phyloP scores from a whole-genome alignment of 1,284 basidiomycete species.

The Exobasidium cylindrosporum region DNA sequence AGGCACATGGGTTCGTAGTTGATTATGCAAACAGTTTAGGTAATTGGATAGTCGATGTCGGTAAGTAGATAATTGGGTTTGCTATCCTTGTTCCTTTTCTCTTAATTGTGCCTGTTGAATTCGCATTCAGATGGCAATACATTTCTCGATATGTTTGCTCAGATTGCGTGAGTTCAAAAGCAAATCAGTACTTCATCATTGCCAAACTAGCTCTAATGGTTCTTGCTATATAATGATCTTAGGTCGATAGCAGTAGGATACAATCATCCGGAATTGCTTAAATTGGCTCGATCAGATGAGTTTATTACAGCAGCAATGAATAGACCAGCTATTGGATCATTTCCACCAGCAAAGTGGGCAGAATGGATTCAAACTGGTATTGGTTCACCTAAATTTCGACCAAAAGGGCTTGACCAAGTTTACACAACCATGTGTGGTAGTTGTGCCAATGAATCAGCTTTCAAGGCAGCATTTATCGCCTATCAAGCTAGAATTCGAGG shows the following conservation, averaged over 20 bases:
- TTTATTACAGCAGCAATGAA: slow-evolving; percentile 58
- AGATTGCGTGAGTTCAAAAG: slow-evolving; percentile 54
- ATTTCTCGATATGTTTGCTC: slow-evolving; percentile 62
- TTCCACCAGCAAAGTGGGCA: slow-evolving; percentile 59
- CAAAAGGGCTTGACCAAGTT: slow-evolving; percentile 59
- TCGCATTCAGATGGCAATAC: slow-evolving; percentile 58
- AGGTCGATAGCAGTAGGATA: slow-evolving; percentile 55
- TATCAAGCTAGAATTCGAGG: slow-evolving; percentile 57
- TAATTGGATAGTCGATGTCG: slow-evolving; percentile 60
- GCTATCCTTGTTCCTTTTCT: no score
- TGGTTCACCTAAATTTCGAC: slow-evolving; percentile 56
- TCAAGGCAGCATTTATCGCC: slow-evolving; percentile 62
- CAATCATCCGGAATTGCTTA: slow-evolving; percentile 59
- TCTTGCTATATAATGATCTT: neutral
- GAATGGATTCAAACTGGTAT: slow-evolving; percentile 58
- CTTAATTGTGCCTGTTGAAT: no score
- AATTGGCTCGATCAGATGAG: slow-evolving; percentile 53
- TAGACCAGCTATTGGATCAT: slow-evolving; percentile 61
- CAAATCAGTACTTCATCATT: neutral
- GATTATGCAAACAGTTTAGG: slow-evolving; percentile 55
- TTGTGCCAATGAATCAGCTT: slow-evolving; percentile 58
- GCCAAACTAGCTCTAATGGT: neutral
- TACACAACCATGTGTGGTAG: slow-evolving; percentile 56
- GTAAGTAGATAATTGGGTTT: neutral
- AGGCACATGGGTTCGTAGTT: slow-evolving; percentile 57